Percentiles rank a stretch among this genome's conserved stretches.
Evolutionary conservation across 305 asterid genomes (phyloP).

Genomic region (Rubia balearica): DNA sequence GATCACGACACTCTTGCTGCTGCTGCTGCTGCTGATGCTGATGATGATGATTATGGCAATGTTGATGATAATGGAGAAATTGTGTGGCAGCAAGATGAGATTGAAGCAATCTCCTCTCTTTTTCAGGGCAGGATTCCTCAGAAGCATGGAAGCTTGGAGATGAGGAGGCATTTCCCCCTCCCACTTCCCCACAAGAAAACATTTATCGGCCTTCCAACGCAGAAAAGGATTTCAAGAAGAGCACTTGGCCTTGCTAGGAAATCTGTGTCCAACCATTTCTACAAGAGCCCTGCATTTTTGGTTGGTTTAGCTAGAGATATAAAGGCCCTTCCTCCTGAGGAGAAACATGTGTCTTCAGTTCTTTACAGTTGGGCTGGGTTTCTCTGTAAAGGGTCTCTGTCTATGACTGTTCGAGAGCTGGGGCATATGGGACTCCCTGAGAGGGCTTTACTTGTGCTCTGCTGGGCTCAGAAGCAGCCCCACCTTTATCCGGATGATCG

Average conservation of each 20-base stretch:
- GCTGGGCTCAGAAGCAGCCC: slow-evolving; percentile 74
- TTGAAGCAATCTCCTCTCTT: slow-evolving; percentile 84
- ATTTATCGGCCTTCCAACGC: slow-evolving; percentile 64
- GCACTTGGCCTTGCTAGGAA: slow-evolving; percentile 33
- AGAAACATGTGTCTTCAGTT: slow-evolving; percentile 51
- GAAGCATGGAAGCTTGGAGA: slow-evolving; percentile 55
- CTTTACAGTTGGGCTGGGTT: slow-evolving; percentile 63
- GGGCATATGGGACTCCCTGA: slow-evolving; percentile 81
- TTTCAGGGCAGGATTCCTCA: slow-evolving; percentile 79
- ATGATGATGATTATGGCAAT: slow-evolving; percentile 22
- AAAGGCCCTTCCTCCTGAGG: slow-evolving; percentile 44
- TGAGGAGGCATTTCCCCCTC: slow-evolving; percentile 68
- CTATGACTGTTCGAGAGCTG: slow-evolving; percentile 70
- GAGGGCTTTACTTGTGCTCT: slow-evolving; percentile 62
- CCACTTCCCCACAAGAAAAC: slow-evolving; percentile 66
- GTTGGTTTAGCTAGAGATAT: slow-evolving; percentile 75
- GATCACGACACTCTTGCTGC: slow-evolving; percentile 20
- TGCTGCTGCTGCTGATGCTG: slow-evolving; percentile 21
- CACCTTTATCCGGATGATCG: slow-evolving; percentile 82
- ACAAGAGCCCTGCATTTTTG: slow-evolving; percentile 82
- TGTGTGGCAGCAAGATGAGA: slow-evolving; percentile 69
- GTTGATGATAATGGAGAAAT: slow-evolving; percentile 15
- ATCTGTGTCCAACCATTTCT: slow-evolving; percentile 51
- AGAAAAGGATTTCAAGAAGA: slow-evolving; percentile 45
- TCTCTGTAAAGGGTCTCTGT: slow-evolving; percentile 82